Evolutionary conservation across 2,329 filamentous ascomycete species (phyloP).

Genomic region (Fusarium sp.): DNA sequence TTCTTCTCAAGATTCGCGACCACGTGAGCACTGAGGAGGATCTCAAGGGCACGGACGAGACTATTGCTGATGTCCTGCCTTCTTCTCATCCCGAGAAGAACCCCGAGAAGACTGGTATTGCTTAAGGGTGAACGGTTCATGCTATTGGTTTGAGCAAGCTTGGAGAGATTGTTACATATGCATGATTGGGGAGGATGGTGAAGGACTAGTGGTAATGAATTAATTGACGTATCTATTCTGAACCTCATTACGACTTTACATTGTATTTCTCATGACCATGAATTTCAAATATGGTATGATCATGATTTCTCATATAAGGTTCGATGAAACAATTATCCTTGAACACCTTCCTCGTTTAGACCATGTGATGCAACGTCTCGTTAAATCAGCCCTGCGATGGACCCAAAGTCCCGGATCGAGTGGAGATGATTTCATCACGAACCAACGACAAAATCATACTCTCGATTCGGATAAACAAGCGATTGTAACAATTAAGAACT

Average conservation of each 20-base stretch:
- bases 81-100: constrained; percentile 34
- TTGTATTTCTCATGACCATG: background rate
- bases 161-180: constrained; percentile 11
- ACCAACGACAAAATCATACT: background rate
- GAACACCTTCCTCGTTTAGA: background rate
- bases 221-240: constrained; percentile 1
- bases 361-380: background rate
- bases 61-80: constrained; percentile 73
- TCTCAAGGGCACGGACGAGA: constrained; percentile 87
- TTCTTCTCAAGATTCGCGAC: constrained; percentile 83
- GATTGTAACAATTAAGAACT: background rate
- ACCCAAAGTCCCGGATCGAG: background rate
- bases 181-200: background rate
- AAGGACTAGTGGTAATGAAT: constrained; percentile 6
- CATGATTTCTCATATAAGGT: background rate
- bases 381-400: background rate
- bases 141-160: background rate
- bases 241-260: background rate
- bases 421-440: background rate
- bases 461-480: background rate
- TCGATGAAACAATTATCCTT: background rate
- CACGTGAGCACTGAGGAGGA: constrained; percentile 86
- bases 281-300: background rate
- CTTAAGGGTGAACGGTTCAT: background rate
- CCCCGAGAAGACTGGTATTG: constrained; percentile 12